Base-by-base conservation (phyloP, 2,329 filamentous ascomycete species). In the Pseudogymnoascus sp. region DNA sequence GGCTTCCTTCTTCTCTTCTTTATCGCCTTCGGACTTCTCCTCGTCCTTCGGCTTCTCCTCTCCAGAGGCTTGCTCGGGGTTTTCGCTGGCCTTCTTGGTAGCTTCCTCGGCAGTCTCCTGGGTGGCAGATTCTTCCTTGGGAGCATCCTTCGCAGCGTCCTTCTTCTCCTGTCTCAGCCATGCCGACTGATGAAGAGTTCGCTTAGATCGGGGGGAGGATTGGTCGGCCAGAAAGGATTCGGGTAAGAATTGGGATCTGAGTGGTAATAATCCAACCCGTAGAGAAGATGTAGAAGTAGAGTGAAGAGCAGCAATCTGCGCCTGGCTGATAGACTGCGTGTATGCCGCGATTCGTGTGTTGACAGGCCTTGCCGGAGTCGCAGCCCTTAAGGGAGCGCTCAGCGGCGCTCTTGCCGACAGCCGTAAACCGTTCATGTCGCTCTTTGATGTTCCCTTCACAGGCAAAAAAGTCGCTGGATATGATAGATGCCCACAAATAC, bases 1-100 rank as follows among this genome's bases (percentile, higher is more conserved):
- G 65, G 91, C 85, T 74, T 88, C 82, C 72, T 84, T 78, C 70
- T 85, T 79, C 64, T 82, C 78, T 60, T 82, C 77, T 50, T 77
- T 72, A 64, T 77, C 74, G 37, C 82, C 75, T 50, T 77, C 65
- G 33, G 77, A 77, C 62, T 83, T 76, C 26, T 80, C 76, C 67
- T 77, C 68, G 60, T 78, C 75, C 42, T 82, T 75, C 13, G 31
- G 19, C 60, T 82, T 75, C 64, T 81, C 77, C 60, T 79, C 72
- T 7, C 71, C 72, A 38, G 56, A 23, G 13, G 33, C 37, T 13
- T 60, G 33, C 33, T 60, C 59, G 33, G 35, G 77, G 74, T 56
- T 77, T 42, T 81, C 75, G 64, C 74, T 73, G 63, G 73, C 71
- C 64, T 77, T 71, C 70, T 62, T 62, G 35, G 60, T 42, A 53